Percentiles rank a stretch among this genome's conserved stretches.
phyloP scores from a whole-genome alignment of 2,329 filamentous ascomycete genomes.

The Seiridium unicorne region DNA sequence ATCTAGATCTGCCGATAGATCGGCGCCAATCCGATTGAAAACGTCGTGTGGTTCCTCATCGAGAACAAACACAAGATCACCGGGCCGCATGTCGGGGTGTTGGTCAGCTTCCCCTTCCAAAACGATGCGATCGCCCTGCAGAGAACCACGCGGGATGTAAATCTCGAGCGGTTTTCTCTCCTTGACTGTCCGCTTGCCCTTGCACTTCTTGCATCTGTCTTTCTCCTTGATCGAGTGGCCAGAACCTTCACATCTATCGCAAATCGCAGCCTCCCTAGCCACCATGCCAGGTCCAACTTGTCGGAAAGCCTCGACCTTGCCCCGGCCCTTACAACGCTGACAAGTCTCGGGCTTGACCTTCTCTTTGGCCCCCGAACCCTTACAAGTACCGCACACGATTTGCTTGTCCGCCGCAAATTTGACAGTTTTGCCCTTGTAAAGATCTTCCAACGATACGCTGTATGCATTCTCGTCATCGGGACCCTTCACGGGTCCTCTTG shows the following conservation, averaged over 20 bases:
- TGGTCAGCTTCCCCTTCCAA: slow-evolving; percentile 95
- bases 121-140: slow-evolving; percentile 85
- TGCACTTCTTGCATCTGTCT: slow-evolving; percentile 98
- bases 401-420: slow-evolving; percentile 97
- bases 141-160: slow-evolving; percentile 86
- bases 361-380: slow-evolving; percentile 86
- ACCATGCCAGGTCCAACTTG: slow-evolving; percentile 86
- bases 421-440: slow-evolving; percentile 98
- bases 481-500: slow-evolving; percentile 66
- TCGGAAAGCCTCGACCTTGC: slow-evolving; percentile 72
- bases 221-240: slow-evolving; percentile 91
- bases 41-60: slow-evolving; percentile 77
- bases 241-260: slow-evolving; percentile 80
- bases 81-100: slow-evolving; percentile 81
- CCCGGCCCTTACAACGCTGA: slow-evolving; percentile 79
- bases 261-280: slow-evolving; percentile 75
- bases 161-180: slow-evolving; percentile 95
- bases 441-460: slow-evolving; percentile 85
- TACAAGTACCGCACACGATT: slow-evolving; percentile 82
- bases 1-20: slow-evolving; percentile 78
- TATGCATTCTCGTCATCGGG: slow-evolving; percentile 88
- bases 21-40: slow-evolving; percentile 80
- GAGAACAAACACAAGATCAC: slow-evolving; percentile 89
- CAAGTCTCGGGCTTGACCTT: slow-evolving; percentile 84
- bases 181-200: slow-evolving; percentile 81